Conservation (phyloP, 78 protist genomes). For the Dictyostelium citrinum region DNA sequence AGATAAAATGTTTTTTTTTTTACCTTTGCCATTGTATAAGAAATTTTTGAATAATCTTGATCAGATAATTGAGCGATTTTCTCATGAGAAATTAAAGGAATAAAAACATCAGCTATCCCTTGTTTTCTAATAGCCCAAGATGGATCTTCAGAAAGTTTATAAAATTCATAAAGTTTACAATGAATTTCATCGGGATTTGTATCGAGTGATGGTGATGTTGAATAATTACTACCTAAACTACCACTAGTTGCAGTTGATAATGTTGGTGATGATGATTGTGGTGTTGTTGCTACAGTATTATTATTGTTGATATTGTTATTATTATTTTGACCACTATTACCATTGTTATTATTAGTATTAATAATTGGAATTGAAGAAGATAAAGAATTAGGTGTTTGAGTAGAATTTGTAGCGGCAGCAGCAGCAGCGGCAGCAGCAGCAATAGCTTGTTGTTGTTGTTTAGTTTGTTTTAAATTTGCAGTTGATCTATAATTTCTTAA, state of each 20-base stretch:
- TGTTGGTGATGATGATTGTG: slow-evolving; percentile 19
- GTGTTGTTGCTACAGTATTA: not conserved
- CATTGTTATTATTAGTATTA: not conserved
- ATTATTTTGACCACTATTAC: too few species aligned
- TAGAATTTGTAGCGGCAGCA: not conserved
- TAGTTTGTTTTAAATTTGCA: not conserved
- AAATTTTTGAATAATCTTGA: slow-evolving; percentile 35
- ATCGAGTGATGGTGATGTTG: not conserved
- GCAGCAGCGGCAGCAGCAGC: not conserved
- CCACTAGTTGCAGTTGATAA: not conserved
- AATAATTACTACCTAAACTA: not conserved
- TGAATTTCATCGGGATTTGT: not conserved
- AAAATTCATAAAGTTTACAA: slow-evolving; percentile 16
- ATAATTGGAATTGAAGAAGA: not conserved
- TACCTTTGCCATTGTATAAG: slow-evolving; percentile 37
- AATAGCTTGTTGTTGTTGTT: not conserved
- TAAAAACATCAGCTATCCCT: slow-evolving; percentile 39
- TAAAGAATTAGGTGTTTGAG: not conserved
- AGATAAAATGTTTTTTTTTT: too few species aligned
- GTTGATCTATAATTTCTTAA: not conserved
- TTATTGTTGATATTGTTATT: too few species aligned
- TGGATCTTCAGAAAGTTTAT: slow-evolving; percentile 36
- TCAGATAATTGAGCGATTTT: not conserved
- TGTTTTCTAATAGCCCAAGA: slow-evolving; percentile 54
- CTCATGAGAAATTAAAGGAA: slow-evolving; percentile 36